Conservation (phyloP, 768 basidiomycete species). For the Lactarius trivialis region DNA sequence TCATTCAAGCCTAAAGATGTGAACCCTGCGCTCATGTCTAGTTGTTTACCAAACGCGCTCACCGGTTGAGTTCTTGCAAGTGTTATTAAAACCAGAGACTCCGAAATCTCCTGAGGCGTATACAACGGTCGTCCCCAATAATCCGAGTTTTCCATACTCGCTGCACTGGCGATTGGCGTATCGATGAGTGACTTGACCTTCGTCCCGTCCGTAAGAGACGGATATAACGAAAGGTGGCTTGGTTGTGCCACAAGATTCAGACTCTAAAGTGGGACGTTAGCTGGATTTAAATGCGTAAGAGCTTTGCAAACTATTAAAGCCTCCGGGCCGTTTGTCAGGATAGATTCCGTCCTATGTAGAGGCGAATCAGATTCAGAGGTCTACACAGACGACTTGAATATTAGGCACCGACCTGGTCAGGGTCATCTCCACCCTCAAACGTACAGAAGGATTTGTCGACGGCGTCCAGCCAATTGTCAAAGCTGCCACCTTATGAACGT, state of each 20-base stretch:
- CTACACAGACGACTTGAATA: background rate
- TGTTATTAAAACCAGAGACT: constrained; percentile 32
- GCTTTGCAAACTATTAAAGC: too few relatives aligned
- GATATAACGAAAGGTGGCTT: constrained; percentile 35
- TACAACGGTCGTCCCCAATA: constrained; percentile 37
- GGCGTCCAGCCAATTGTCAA: constrained; percentile 24
- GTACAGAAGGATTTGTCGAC: constrained; percentile 17
- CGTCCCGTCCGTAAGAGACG: constrained; percentile 36
- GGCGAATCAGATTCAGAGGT: background rate
- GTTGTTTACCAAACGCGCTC: background rate
- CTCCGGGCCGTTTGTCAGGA: constrained; percentile 30
- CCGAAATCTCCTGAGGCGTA: constrained; percentile 43
- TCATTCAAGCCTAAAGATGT: constrained; percentile 26
- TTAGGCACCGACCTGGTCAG: background rate
- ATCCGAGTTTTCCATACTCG: constrained; percentile 42
- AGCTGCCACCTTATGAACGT: constrained; percentile 4
- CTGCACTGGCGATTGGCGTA: constrained; percentile 38
- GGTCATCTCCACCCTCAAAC: constrained; percentile 15
- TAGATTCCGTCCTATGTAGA: constrained; percentile 28
- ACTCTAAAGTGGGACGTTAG: constrained; percentile 15
- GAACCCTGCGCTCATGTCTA: background rate
- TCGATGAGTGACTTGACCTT: constrained; percentile 31
- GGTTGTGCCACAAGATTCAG: constrained; percentile 35
- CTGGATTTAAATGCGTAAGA: too few relatives aligned
- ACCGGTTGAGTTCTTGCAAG: constrained; percentile 32